Percentiles rank a stretch among this genome's conserved stretches.
phyloP scores from a whole-genome alignment of 371 early-diverging fungal genomes.

The Rhizomucor miehei region DNA sequence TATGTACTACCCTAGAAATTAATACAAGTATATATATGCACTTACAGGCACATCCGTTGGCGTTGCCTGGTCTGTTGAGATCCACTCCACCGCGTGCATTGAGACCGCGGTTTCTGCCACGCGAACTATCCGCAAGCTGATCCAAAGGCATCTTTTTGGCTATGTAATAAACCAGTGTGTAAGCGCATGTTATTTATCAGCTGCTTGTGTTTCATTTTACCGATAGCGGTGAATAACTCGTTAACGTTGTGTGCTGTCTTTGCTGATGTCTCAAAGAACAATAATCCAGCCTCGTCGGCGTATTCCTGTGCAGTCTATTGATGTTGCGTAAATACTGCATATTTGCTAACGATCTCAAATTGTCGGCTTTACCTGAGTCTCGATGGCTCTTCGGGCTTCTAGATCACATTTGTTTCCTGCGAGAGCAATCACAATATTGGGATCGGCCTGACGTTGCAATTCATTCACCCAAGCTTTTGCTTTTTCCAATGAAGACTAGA shows the following conservation, averaged over 20 bases:
- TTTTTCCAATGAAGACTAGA: slow-evolving; percentile 86
- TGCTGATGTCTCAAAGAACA: slow-evolving; percentile 95
- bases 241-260: slow-evolving; percentile 85
- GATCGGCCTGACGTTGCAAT: slow-evolving; percentile 93
- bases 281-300: slow-evolving; percentile 80
- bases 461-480: slow-evolving; percentile 99
- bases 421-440: slow-evolving; percentile 94
- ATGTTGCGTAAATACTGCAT: no score
- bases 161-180: background rate
- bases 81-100: slow-evolving; percentile 40
- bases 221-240: slow-evolving; percentile 87
- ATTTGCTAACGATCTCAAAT: background rate
- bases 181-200: background rate
- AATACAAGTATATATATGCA: no score
- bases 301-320: slow-evolving; percentile 82
- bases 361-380: slow-evolving; percentile 47
- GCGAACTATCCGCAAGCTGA: slow-evolving; percentile 42
- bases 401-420: slow-evolving; percentile 96
- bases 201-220: slow-evolving; percentile 28
- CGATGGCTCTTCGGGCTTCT: slow-evolving; percentile 71
- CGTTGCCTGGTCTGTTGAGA: slow-evolving; percentile 31
- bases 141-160: slow-evolving; percentile 46
- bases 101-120: slow-evolving; percentile 33
- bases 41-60: slow-evolving; percentile 53
- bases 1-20: no score